phyloP scores from a whole-genome alignment of 1,139 yeast genomes.

The Candida mesenterica region DNA sequence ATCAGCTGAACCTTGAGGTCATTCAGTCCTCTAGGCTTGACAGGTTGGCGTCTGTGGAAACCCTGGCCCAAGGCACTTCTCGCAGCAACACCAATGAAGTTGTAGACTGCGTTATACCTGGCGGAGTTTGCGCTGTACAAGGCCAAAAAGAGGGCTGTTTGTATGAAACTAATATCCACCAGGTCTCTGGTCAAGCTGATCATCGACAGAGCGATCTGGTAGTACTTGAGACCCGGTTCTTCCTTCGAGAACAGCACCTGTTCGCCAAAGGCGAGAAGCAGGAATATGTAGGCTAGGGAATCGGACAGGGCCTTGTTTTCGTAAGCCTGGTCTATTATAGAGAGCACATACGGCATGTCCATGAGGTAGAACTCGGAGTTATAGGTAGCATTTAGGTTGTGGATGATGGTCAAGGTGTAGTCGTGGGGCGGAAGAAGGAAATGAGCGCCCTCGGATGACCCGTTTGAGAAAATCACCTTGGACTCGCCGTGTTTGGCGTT shows the following conservation, averaged over 20 bases:
- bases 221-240: conserved; percentile 37
- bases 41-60: conserved; percentile 30
- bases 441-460: not conserved
- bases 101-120: conserved; percentile 48
- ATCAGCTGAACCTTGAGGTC: not conserved
- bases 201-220: conserved; percentile 38
- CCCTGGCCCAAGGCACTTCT: conserved; percentile 46
- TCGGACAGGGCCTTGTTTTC: conserved; percentile 5
- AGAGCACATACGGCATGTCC: conserved; percentile 17
- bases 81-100: conserved; percentile 50
- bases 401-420: conserved; percentile 28
- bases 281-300: conserved; percentile 31
- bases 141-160: conserved; percentile 45
- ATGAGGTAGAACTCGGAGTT: conserved; percentile 42
- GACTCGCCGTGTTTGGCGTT: too few species aligned
- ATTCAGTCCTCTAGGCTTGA: not conserved
- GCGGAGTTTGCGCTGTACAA: conserved; percentile 49
- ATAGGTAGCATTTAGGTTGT: conserved; percentile 32
- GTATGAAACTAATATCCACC: conserved; percentile 39
- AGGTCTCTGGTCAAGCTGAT: conserved; percentile 42
- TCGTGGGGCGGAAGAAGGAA: conserved; percentile 21
- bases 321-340: conserved; percentile 5
- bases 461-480: too few species aligned
- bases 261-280: conserved; percentile 38
- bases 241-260: conserved; percentile 24